Evolutionary conservation across 2,329 filamentous ascomycete species (phyloP).

Genomic region (Metarhizium rileyi): DNA sequence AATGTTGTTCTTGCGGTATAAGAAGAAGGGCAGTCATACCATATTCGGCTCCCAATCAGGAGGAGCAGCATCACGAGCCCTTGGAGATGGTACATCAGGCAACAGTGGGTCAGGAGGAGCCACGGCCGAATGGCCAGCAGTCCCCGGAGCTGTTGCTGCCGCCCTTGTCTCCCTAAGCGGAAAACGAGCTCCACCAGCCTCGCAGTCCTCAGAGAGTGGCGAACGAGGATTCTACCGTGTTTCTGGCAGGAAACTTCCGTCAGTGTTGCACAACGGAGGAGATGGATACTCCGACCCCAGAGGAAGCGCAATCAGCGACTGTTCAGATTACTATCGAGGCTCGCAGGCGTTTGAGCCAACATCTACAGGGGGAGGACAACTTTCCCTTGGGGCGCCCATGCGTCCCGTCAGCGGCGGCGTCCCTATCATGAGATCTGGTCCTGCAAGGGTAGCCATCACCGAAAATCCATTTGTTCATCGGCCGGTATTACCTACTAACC

Average conservation of each 20-base stretch:
- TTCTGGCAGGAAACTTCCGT: constrained; percentile 54
- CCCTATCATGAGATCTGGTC: constrained; percentile 54
- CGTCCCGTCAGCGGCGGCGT: constrained; percentile 51
- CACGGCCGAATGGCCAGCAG: constrained; percentile 37
- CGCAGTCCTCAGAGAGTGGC: constrained; percentile 23
- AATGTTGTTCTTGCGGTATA: constrained; percentile 45
- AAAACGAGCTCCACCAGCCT: constrained; percentile 23
- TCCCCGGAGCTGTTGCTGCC: constrained; percentile 32
- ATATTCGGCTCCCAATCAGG: constrained; percentile 30
- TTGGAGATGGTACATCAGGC: constrained; percentile 11
- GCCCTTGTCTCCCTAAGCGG: constrained; percentile 37
- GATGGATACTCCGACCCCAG: constrained; percentile 50
- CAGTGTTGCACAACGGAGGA: constrained; percentile 51
- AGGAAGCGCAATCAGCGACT: constrained; percentile 35
- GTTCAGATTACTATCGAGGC: constrained; percentile 44
- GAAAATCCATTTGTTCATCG: constrained; percentile 37
- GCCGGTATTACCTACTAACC: constrained; percentile 14
- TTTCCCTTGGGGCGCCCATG: constrained; percentile 49
- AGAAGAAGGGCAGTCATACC: constrained; percentile 33
- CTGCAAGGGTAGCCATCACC: constrained; percentile 51
- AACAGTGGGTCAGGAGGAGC: constrained; percentile 14
- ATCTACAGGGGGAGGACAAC: constrained; percentile 24
- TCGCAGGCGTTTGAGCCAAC: constrained; percentile 36
- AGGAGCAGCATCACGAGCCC: constrained; percentile 8
- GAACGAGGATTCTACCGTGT: constrained; percentile 56